Conservation (phyloP, 169 alveolate genomes). For the Eimeria maxima region DNA sequence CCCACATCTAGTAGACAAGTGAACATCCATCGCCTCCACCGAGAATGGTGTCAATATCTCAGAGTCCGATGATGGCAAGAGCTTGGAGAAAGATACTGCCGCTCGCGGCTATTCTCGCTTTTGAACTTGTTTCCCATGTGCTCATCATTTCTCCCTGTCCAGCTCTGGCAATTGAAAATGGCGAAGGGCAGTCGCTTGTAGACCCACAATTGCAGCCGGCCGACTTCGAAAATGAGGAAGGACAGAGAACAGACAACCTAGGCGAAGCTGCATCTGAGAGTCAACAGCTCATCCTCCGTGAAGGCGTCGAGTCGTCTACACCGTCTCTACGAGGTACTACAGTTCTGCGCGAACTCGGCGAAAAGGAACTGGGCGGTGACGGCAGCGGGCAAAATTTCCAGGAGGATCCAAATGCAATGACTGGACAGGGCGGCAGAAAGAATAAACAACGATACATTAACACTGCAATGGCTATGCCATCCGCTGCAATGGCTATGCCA, state of each 20-base stretch:
- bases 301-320: neutral
- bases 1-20: neutral
- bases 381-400: neutral
- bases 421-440: constrained; percentile 18
- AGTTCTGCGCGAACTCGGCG: neutral
- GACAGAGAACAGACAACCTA: neutral
- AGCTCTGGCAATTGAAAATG: neutral
- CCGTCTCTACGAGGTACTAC: neutral
- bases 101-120: neutral
- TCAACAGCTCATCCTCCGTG: neutral
- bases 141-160: neutral
- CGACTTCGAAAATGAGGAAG: neutral
- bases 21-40: neutral
- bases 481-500: neutral
- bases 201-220: neutral
- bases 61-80: neutral
- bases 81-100: neutral
- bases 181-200: neutral
- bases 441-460: neutral
- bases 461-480: neutral
- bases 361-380: neutral
- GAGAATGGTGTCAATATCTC: neutral
- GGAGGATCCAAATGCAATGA: neutral
- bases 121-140: neutral
- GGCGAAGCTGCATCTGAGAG: neutral